These are phyloP conservation scores for Boletus sp. DNA, from an alignment of 768 basidiomycete genomes.

Conservation along the genomic window DNA sequence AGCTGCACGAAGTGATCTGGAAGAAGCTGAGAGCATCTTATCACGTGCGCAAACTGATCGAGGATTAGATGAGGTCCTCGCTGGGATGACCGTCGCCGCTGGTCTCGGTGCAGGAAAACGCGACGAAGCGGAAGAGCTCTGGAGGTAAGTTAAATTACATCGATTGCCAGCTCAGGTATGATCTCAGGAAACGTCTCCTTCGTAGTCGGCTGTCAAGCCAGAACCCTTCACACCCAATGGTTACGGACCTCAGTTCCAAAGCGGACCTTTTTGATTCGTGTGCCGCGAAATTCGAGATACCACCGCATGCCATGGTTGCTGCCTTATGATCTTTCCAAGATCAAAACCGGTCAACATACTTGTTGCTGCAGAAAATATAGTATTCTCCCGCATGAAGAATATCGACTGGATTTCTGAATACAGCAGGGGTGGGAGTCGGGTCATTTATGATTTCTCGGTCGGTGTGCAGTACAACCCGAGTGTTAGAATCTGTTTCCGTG, in stretches of 20 bases:
- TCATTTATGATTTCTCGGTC: not conserved
- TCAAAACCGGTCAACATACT: not conserved
- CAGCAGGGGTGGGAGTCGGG: too few relatives aligned
- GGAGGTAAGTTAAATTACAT: slow-evolving; percentile 50
- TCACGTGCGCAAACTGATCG: slow-evolving; percentile 41
- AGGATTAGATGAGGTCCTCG: slow-evolving; percentile 62
- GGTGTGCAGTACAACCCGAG: not conserved
- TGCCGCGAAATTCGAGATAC: slow-evolving; percentile 59
- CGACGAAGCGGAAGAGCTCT: slow-evolving; percentile 62
- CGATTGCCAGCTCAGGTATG: not conserved
- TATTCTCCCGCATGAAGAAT: not conserved
- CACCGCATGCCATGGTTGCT: slow-evolving; percentile 43
- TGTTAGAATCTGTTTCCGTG: not conserved
- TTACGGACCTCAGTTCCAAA: slow-evolving; percentile 59
- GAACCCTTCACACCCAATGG: slow-evolving; percentile 68
- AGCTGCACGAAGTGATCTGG: slow-evolving; percentile 78
- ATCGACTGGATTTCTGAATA: not conserved
- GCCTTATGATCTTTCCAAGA: slow-evolving; percentile 4
- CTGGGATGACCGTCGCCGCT: slow-evolving; percentile 62
- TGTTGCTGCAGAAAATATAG: not conserved
- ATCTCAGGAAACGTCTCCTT: slow-evolving; percentile 5
- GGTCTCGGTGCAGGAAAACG: slow-evolving; percentile 58
- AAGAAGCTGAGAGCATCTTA: slow-evolving; percentile 54
- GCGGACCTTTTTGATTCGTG: slow-evolving; percentile 61
- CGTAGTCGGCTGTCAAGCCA: slow-evolving; percentile 44